Base-by-base conservation (phyloP, 2,329 filamentous ascomycete species). In the Neoascochyta sp. region DNA sequence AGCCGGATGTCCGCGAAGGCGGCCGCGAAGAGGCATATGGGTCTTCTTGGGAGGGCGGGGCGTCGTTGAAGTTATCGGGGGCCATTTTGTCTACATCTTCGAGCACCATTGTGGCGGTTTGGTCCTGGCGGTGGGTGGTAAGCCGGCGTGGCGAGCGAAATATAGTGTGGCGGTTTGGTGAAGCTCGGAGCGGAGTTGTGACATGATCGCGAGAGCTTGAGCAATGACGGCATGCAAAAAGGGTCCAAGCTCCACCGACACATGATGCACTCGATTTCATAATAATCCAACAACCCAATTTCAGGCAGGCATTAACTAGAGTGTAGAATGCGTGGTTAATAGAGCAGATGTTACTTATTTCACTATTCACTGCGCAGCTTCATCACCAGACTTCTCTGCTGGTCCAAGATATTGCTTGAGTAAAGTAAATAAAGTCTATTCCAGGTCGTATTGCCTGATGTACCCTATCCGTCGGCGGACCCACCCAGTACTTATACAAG, bases 91-190 rank as follows among this genome's bases (percentile, higher is more conserved):
- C 47, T 7, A 58, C 45, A 23, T 67, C 63, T 44, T 65, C 52
- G 13, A 67, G 57, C 22, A 68, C 66, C 66, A 68, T 69, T 8
- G 15, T 52, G 45, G 16, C 4, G 18, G 7, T 22, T 9, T 16
- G 23, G 22, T 13, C 14, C 10, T 29, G 24, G 16, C 33, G 9
- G 11, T 17, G 15, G n/a, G 11, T 5, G 10, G 7, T 14, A 14
- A 25, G 9, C 24, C 3, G 9, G 24, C 25, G 16, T n/a, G n/a
- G 16, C 12, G 14, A 24, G 8, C n/a, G 7, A 16, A 9, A 10
- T 7, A 10, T 24, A 22, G 15, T 19, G 22, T 34, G 31, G 20
- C 24, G 55, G 58, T 8, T 55, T 54, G 5, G 34, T 64, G 24
- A 16, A 25, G 37, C 21, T 36, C n/a, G 28, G n/a, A 35, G 35